Percentiles rank a stretch among this genome's conserved stretches.
These are phyloP conservation scores for Botrytis aclada DNA, from an alignment of 2,329 filamentous ascomycete species.

Conservation along the genomic window DNA sequence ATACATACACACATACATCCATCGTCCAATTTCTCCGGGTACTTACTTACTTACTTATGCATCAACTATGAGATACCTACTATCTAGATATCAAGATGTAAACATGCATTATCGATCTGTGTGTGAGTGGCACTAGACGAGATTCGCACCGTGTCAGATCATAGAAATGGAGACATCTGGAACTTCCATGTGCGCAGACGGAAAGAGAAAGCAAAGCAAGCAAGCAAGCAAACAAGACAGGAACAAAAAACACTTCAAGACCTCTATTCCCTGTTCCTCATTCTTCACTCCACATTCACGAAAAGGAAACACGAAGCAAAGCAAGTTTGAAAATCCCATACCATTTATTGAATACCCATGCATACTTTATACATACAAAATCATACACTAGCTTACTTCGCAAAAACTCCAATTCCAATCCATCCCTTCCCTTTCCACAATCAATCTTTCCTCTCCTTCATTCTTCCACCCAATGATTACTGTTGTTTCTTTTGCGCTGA, in stretches of 20 bases:
- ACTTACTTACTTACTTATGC: too few species aligned
- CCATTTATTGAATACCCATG: conserved; percentile 9
- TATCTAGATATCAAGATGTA: too few species aligned
- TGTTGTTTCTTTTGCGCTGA: conserved; percentile 79
- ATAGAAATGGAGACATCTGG: not conserved
- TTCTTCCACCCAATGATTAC: conserved; percentile 26
- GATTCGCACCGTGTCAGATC: too few species aligned
- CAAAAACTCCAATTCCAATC: conserved; percentile 6
- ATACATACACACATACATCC: too few species aligned
- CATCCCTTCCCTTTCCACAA: not conserved
- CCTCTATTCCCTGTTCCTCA: not conserved
- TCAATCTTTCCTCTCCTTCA: not conserved
- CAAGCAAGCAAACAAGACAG: not conserved
- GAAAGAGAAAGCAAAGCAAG: not conserved
- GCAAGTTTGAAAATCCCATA: not conserved
- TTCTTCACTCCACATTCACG: not conserved
- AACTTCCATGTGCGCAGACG: not conserved
- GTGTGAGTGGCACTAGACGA: too few species aligned
- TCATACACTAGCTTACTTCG: conserved; percentile 3
- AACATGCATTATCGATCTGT: too few species aligned
- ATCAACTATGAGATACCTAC: too few species aligned
- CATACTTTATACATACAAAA: conserved; percentile 19
- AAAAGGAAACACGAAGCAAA: not conserved
- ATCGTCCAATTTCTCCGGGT: too few species aligned
- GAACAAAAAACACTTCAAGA: not conserved